Base-by-base conservation (phyloP, 192 early-diverging fungal genomes). In the Dimargaris cristalligena region DNA sequence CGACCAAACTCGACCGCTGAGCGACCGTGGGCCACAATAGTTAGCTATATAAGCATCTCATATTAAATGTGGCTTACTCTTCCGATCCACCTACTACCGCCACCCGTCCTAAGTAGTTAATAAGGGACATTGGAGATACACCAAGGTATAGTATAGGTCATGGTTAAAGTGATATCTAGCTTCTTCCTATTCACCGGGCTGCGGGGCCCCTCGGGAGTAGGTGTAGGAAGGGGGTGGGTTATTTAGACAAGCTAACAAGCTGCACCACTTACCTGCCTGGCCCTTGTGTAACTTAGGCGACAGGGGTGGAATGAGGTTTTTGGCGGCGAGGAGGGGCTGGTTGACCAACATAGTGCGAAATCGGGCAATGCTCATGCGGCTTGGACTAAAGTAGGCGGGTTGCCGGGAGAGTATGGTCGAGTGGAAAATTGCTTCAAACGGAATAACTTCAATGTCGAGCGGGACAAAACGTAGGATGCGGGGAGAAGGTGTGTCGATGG, bases 41-140 rank as follows among this genome's bases (percentile, higher is more conserved):
- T 47, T 6, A 3, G 46, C 46, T 22, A 47, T 22, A 22, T 47
- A 3, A 1, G 46, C 25, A 6, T 6, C 1, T 3, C 1, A 29
- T 52, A 26, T 8, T 2, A 1, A 2, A 52, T 9, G 38, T 52
- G n/a, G 64, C 69, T 44, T 74, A 89, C 84, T 91, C 89, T 68
- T 83, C 83, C n/a, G 85, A 88, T 26, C 89, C 89, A 51, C 89
- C 89, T 28, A 91, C 54, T 48, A 91, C 67, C 11, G 73, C 75
- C 48, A 91, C 67, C 35, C 87, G 71, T 26, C 88, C 85, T 87
- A 60, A n/a, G 34, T 25, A 52, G 20, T 31, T 49, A 13, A 46
- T 45, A 62, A 33, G 58, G 2, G 28, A 23, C n/a, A 28, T 32
- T 2, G 4, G 0, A 47, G 18, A 47, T 20, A 32, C n/a, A 18